phyloP scores from a whole-genome alignment of 139 green algal species.

The Raphidocelis subcapitata region DNA sequence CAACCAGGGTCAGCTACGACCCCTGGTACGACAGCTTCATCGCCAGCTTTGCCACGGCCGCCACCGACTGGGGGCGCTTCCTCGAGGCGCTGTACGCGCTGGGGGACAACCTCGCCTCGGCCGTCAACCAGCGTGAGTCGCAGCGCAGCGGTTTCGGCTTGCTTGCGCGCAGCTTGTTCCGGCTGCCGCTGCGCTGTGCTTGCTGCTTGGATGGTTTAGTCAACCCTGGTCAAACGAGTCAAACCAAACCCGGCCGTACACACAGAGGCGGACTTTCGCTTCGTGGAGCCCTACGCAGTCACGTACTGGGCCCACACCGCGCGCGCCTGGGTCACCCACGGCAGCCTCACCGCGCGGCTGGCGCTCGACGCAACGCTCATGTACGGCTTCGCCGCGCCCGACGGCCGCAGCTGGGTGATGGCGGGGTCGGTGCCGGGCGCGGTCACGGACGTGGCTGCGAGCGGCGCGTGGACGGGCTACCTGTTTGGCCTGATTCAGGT shows the following conservation, averaged over 20 bases:
- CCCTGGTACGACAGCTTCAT: background rate
- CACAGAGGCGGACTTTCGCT: background rate
- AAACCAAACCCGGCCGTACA: too few relatives aligned
- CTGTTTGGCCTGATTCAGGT: constrained; percentile 20
- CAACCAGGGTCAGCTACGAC: background rate
- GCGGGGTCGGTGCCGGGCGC: constrained; percentile 1
- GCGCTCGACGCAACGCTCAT: constrained; percentile 18
- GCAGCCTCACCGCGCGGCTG: background rate
- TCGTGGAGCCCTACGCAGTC: constrained; percentile 18
- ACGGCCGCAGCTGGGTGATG: constrained; percentile 9
- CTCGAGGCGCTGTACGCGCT: constrained; percentile 17
- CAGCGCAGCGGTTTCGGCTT: too few relatives aligned
- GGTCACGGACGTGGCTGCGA: too few relatives aligned
- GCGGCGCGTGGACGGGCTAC: constrained; percentile 12
- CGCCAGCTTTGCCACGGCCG: background rate
- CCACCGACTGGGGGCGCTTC: constrained; percentile 17
- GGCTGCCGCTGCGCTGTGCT: too few relatives aligned
- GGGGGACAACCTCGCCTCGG: too few relatives aligned
- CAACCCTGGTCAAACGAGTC: too few relatives aligned
- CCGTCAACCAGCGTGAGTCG: too few relatives aligned
- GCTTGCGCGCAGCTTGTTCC: too few relatives aligned
- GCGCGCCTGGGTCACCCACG: constrained; percentile 31
- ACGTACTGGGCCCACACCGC: constrained; percentile 3
- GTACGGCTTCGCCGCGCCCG: constrained; percentile 35
- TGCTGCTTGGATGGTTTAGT: too few relatives aligned